Conservation (phyloP, 345 rosid genomes). For the Salix purpurea region DNA sequence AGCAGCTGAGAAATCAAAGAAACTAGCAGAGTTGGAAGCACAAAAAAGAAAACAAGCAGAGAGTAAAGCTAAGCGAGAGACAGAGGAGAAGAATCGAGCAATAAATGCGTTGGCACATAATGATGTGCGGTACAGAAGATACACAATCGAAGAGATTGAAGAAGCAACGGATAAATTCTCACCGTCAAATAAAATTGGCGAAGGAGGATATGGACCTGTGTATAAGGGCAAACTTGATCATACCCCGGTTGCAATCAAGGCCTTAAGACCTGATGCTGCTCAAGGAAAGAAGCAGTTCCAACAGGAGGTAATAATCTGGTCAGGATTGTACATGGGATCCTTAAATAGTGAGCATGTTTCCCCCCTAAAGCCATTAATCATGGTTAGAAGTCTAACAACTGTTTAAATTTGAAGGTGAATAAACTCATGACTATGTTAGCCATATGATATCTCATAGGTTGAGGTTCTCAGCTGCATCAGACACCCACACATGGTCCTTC, state of each 20-base stretch:
- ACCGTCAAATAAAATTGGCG: constrained; percentile 57
- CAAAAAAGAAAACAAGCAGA: constrained; percentile 65
- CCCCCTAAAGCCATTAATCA: background rate
- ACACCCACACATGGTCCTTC: constrained; percentile 91
- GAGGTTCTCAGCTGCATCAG: constrained; percentile 80
- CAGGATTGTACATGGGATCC: background rate
- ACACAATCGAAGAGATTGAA: constrained; percentile 75
- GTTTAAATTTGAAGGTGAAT: background rate
- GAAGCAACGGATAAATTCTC: constrained; percentile 57
- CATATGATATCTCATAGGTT: constrained; percentile 37
- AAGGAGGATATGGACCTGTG: constrained; percentile 97
- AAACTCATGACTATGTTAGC: constrained; percentile 2
- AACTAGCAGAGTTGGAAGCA: constrained; percentile 65
- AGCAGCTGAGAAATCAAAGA: constrained; percentile 76
- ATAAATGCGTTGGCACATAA: constrained; percentile 53
- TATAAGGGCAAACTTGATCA: constrained; percentile 80
- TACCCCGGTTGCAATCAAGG: constrained; percentile 86
- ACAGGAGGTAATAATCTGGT: constrained; percentile 52
- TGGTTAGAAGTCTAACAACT: background rate
- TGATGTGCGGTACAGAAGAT: constrained; percentile 66
- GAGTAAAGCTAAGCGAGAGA: constrained; percentile 60
- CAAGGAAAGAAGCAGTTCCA: constrained; percentile 88
- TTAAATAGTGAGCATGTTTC: background rate
- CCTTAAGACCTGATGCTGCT: constrained; percentile 80
- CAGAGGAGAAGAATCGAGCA: constrained; percentile 70